Evolutionary conservation across 306 rosid species (phyloP).

Genomic region (Biancaea sappan): DNA sequence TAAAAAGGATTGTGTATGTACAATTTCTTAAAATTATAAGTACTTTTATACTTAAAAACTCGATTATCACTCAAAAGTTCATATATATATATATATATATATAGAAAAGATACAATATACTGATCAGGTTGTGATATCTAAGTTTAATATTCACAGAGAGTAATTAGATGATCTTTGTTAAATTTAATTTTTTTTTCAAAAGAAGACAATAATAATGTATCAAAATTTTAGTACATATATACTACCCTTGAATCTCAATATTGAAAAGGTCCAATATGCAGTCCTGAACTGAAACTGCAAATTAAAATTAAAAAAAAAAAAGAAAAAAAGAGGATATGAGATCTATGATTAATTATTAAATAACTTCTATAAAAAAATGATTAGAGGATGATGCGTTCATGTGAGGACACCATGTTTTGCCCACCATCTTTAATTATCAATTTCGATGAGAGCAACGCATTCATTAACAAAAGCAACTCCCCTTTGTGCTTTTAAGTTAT

Average conservation of each 20-base stretch:
- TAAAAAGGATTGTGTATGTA: too few relatives aligned
- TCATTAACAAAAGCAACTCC: not conserved
- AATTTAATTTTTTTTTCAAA: too few relatives aligned
- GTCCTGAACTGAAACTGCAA: not conserved
- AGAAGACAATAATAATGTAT: too few relatives aligned
- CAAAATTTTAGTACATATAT: too few relatives aligned
- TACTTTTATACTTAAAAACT: too few relatives aligned
- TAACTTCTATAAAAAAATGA: not conserved
- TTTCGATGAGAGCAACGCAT: not conserved
- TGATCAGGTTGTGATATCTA: too few relatives aligned
- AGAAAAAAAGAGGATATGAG: not conserved
- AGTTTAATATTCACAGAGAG: too few relatives aligned
- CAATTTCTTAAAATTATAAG: too few relatives aligned
- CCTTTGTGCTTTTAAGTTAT: not conserved
- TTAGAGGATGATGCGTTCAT: not conserved
- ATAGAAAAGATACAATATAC: too few relatives aligned
- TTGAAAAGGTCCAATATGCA: not conserved
- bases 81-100: too few relatives aligned
- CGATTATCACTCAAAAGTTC: too few relatives aligned
- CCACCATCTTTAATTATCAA: slow-evolving; percentile 5
- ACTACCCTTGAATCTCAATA: not conserved
- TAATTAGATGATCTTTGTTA: too few relatives aligned
- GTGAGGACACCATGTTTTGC: not conserved
- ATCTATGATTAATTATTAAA: not conserved
- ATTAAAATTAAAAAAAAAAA: not conserved